These are phyloP conservation scores for Violaceomyces palustris DNA, from an alignment of 1,284 basidiomycete species.

Conservation along the genomic window DNA sequence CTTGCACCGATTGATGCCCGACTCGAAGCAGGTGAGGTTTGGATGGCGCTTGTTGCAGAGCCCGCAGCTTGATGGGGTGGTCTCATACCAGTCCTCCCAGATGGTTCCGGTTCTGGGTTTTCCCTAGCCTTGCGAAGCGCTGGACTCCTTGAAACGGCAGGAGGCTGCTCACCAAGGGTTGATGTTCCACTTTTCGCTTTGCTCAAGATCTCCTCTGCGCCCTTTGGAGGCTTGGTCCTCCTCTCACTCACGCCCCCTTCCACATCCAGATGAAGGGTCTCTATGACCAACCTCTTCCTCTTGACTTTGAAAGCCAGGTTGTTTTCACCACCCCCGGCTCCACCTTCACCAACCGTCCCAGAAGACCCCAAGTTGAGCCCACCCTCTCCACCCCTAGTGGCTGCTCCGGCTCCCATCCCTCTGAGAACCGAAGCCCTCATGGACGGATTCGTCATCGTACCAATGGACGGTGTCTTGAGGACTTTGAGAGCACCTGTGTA, in stretches of 20 bases:
- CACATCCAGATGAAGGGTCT: slow-evolving; percentile 85
- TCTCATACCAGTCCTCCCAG: too few relatives aligned
- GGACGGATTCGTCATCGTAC: slow-evolving; percentile 33
- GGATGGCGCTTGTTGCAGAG: too few relatives aligned
- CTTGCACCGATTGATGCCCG: too few relatives aligned
- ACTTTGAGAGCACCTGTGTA: slow-evolving; percentile 43
- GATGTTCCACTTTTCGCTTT: not conserved
- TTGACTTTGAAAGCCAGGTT: slow-evolving; percentile 92
- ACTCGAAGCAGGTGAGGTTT: too few relatives aligned
- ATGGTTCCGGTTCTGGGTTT: too few relatives aligned
- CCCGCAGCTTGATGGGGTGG: too few relatives aligned
- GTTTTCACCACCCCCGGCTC: slow-evolving; percentile 66
- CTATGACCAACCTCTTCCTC: slow-evolving; percentile 77
- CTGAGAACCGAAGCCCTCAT: slow-evolving; percentile 37
- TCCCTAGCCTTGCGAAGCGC: too few relatives aligned
- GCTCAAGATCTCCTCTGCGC: slow-evolving; percentile 6
- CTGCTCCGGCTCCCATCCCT: slow-evolving; percentile 37
- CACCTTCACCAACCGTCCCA: slow-evolving; percentile 44
- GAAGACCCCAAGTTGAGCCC: slow-evolving; percentile 10
- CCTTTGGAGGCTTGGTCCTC: slow-evolving; percentile 29
- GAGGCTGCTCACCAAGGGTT: not conserved
- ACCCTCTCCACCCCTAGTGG: slow-evolving; percentile 2
- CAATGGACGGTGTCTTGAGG: slow-evolving; percentile 34
- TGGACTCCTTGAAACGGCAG: too few relatives aligned
- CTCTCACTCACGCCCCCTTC: slow-evolving; percentile 86